phyloP scores from a whole-genome alignment of 1,284 basidiomycete genomes.

The Amylostereum areolatum region DNA sequence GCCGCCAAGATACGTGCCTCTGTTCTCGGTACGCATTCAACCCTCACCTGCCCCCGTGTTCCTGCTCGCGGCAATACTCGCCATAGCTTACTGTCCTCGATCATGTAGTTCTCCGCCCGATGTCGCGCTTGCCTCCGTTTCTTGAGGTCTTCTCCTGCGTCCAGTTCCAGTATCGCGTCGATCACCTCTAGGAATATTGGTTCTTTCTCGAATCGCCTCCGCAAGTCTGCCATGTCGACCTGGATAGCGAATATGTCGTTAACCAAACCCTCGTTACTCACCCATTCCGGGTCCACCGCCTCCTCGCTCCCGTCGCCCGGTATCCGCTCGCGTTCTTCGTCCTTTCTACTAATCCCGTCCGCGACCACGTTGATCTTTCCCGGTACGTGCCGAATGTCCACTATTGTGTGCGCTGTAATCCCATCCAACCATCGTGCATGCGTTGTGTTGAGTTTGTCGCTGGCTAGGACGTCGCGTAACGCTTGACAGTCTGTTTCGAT shows the following conservation, averaged over 20 bases:
- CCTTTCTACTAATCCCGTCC: too few relatives aligned
- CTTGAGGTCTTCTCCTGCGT: constrained; percentile 9
- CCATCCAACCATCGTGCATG: constrained; percentile 14
- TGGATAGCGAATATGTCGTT: constrained; percentile 22
- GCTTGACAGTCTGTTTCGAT: constrained; percentile 16
- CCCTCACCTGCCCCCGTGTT: constrained; percentile 1
- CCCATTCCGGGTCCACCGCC: constrained; percentile 26
- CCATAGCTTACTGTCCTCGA: constrained; percentile 28
- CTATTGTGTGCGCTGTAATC: constrained; percentile 10
- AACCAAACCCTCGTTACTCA: constrained; percentile 19
- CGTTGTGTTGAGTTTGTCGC: constrained; percentile 9
- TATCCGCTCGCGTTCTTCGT: too few relatives aligned
- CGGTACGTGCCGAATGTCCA: constrained; percentile 11
- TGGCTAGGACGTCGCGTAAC: constrained; percentile 8
- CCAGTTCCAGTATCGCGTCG: constrained; percentile 15
- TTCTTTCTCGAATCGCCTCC: constrained; percentile 16
- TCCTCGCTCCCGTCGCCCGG: constrained; percentile 27
- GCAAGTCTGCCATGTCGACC: constrained; percentile 7
- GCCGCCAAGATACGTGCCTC: constrained; percentile 13
- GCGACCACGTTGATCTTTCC: constrained; percentile 8
- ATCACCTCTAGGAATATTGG: constrained; percentile 10
- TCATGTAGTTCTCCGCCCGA: constrained; percentile 21
- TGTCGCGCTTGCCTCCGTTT: constrained; percentile 18
- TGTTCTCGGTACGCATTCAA: constrained; percentile 16
- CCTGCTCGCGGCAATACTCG: constrained; percentile 13